These are phyloP conservation scores for Scheffersomyces stambukii DNA, from an alignment of 1,139 yeast genomes.

Conservation along the genomic window DNA sequence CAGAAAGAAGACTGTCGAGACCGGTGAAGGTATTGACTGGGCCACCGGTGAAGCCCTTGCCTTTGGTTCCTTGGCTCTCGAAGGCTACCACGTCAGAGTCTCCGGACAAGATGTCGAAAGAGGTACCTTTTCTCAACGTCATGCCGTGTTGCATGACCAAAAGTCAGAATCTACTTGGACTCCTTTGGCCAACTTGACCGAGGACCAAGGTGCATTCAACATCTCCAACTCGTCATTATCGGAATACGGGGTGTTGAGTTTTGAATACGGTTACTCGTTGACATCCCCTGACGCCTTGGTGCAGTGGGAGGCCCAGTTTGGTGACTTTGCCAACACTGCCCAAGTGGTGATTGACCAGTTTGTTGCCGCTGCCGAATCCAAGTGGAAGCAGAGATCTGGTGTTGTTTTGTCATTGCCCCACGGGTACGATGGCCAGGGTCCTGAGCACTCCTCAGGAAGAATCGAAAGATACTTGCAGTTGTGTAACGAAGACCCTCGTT, in stretches of 20 bases:
- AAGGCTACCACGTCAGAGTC: constrained; percentile 95
- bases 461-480: constrained; percentile 94
- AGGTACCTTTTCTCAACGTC: constrained; percentile 99
- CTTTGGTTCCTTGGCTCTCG: constrained; percentile 84
- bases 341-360: constrained; percentile 97
- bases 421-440: constrained; percentile 99
- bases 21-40: constrained; percentile 97
- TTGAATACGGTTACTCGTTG: constrained; percentile 97
- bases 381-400: constrained; percentile 99
- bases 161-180: constrained; percentile 75
- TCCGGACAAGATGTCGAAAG: constrained; percentile 99
- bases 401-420: constrained; percentile 93
- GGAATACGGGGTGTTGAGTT: constrained; percentile 98
- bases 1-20: constrained; percentile 82
- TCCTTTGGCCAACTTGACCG: constrained; percentile 76
- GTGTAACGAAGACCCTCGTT: constrained; percentile 93
- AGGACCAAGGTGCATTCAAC: constrained; percentile 80
- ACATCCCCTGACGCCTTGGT: constrained; percentile 94
- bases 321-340: constrained; percentile 99
- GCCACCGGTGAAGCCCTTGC: constrained; percentile 99
- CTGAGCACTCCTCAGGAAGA: constrained; percentile 98
- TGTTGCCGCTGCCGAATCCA: constrained; percentile 93
- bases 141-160: constrained; percentile 97
- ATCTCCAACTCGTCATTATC: constrained; percentile 96
- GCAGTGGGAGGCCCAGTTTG: constrained; percentile 99